Percentiles rank a stretch among this genome's conserved stretches.
Conservation (phyloP, 2,329 filamentous ascomycete genomes). For the Exutisphaerella laricina region DNA sequence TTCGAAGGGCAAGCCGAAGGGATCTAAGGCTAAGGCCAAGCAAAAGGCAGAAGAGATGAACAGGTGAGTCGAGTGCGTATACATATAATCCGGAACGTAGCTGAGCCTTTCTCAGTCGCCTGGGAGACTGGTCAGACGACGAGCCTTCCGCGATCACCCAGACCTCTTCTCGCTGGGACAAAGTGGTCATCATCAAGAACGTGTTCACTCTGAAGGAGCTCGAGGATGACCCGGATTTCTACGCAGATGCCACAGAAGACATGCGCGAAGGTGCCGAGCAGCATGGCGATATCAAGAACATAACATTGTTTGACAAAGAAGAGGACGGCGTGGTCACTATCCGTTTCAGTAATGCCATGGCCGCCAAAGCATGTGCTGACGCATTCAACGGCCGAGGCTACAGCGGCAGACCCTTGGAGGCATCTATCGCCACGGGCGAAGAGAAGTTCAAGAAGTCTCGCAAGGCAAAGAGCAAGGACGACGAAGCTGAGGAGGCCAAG, state of each 20-base stretch:
- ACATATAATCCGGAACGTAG: no score
- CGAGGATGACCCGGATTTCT: constrained; percentile 73
- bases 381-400: constrained; percentile 75
- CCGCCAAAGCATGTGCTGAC: constrained; percentile 64
- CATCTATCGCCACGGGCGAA: constrained; percentile 48
- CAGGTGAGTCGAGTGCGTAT: constrained; percentile 38
- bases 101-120: constrained; percentile 53
- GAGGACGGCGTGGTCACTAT: constrained; percentile 78
- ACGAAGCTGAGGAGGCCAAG: constrained; percentile 20
- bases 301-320: constrained; percentile 85
- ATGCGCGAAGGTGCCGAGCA: constrained; percentile 85
- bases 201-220: constrained; percentile 89
- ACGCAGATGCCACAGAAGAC: constrained; percentile 91
- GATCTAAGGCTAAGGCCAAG: constrained; percentile 67
- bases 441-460: constrained; percentile 65
- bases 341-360: constrained; percentile 66
- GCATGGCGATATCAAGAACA: constrained; percentile 81
- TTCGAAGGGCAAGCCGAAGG: constrained; percentile 40
- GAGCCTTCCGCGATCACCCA: constrained; percentile 58
- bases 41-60: constrained; percentile 86
- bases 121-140: constrained; percentile 92
- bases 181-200: constrained; percentile 79
- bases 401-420: constrained; percentile 64
- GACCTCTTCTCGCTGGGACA: constrained; percentile 57
- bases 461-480: constrained; percentile 33